phyloP scores from a whole-genome alignment of 495 filamentous ascomycete genomes.

The Aspergillus avenaceus region DNA sequence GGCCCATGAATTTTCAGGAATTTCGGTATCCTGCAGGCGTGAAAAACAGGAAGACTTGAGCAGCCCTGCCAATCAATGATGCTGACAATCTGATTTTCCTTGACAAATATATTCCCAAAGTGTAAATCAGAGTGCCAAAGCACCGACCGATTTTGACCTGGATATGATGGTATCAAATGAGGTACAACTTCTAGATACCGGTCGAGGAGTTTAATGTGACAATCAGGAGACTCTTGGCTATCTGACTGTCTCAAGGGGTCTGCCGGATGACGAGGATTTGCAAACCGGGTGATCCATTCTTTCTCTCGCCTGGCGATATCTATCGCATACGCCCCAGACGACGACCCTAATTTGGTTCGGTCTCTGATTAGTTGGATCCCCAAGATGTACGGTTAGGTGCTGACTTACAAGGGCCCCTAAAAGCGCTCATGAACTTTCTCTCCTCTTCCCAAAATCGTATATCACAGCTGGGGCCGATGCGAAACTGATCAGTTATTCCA shows the following conservation, averaged over 20 bases:
- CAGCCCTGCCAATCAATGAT: conserved; percentile 10
- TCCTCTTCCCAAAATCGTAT: too few species aligned
- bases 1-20: conserved; percentile 6
- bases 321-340: conserved; percentile 2
- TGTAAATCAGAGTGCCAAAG: conserved; percentile 11
- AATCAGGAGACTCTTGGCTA: conserved; percentile 10
- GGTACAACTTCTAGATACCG: conserved; percentile 3
- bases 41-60: conserved; percentile 8
- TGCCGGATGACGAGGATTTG: conserved; percentile 5
- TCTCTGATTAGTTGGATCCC: too few species aligned
- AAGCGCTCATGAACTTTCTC: too few species aligned
- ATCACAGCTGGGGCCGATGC: too few species aligned
- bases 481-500: too few species aligned
- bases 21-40: conserved; percentile 8
- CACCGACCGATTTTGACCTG: conserved; percentile 5
- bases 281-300: conserved; percentile 6
- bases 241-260: conserved; percentile 10
- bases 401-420: too few species aligned
- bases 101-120: conserved; percentile 6
- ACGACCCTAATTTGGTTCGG: too few species aligned
- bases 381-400: too few species aligned
- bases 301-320: conserved; percentile 8
- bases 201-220: conserved; percentile 6
- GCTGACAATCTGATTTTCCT: conserved; percentile 6
- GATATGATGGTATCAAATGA: conserved; percentile 6